Conservation (phyloP, 139 green algal genomes). For the Auxenochlorella protothecoides region DNA sequence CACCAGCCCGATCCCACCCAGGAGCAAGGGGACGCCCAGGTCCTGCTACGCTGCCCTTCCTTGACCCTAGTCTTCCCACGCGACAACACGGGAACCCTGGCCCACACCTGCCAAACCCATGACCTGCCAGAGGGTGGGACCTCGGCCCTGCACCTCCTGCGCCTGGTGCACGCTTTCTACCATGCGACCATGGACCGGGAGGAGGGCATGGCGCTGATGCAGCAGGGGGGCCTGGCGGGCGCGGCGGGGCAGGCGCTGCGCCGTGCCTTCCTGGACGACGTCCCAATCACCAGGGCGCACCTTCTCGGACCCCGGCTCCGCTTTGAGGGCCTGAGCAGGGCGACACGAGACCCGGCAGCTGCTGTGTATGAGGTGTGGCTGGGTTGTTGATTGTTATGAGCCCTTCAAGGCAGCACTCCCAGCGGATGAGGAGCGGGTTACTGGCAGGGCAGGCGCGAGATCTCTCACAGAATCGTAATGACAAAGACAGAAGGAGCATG, state of each 20-base stretch:
- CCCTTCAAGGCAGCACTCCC: no score
- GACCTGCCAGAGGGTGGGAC: no score
- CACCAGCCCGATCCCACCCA: no score
- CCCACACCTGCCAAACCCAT: no score
- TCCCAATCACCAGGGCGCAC: not conserved
- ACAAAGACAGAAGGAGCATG: no score
- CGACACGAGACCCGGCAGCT: slow-evolving; percentile 1
- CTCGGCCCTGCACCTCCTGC: not conserved
- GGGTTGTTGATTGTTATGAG: not conserved
- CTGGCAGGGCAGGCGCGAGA: no score
- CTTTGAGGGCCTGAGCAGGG: slow-evolving; percentile 16
- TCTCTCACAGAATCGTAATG: no score
- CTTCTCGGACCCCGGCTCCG: slow-evolving; percentile 8
- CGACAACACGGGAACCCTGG: no score
- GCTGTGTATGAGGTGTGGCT: slow-evolving; percentile 15
- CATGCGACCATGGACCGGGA: not conserved
- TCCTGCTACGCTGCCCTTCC: no score
- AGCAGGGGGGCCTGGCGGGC: not conserved
- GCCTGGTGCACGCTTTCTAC: slow-evolving; percentile 8
- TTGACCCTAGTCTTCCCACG: no score
- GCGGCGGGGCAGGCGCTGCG: not conserved
- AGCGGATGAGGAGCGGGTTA: no score
- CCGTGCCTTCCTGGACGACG: slow-evolving; percentile 7
- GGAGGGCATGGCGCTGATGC: slow-evolving; percentile 11
- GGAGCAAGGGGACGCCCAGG: no score